Conservation (phyloP, 2,329 filamentous ascomycete species). For the Metarhizium sp. region DNA sequence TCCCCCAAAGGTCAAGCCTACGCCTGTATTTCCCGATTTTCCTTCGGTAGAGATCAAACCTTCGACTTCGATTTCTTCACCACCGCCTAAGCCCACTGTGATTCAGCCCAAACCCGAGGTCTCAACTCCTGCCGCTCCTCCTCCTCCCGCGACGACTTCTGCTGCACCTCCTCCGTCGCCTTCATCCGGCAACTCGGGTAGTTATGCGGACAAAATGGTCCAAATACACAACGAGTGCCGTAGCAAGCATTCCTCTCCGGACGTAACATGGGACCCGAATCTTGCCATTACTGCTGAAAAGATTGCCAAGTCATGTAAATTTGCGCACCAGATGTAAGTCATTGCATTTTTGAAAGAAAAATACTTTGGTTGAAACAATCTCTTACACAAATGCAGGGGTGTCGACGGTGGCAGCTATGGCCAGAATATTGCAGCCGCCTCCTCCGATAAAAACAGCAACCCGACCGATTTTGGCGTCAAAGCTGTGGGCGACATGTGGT, state of each 20-base stretch:
- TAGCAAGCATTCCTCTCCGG: conserved; percentile 63
- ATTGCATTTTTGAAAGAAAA: neutral
- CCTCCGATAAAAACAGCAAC: conserved; percentile 19
- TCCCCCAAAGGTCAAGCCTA: neutral
- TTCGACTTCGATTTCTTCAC: neutral
- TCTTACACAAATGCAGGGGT: neutral
- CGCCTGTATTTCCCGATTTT: too few species aligned
- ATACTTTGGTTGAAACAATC: neutral
- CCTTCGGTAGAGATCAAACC: neutral
- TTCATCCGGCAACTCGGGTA: conserved; percentile 3
- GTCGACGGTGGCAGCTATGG: conserved; percentile 54
- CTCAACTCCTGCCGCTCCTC: neutral
- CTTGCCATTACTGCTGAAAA: conserved; percentile 55
- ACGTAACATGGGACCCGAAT: conserved; percentile 54
- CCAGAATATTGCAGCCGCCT: conserved; percentile 78
- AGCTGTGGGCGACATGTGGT: conserved; percentile 77
- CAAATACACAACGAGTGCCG: conserved; percentile 80
- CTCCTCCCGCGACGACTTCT: neutral
- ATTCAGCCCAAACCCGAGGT: neutral
- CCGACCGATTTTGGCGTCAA: conserved; percentile 48
- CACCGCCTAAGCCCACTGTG: conserved; percentile 6
- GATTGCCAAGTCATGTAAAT: conserved; percentile 59
- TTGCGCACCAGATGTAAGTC: conserved; percentile 67
- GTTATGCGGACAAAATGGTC: conserved; percentile 36
- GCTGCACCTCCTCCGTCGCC: too few species aligned